Conservation (phyloP, 2,329 filamentous ascomycete genomes). For the Fusarium neocosmosporiellum region DNA sequence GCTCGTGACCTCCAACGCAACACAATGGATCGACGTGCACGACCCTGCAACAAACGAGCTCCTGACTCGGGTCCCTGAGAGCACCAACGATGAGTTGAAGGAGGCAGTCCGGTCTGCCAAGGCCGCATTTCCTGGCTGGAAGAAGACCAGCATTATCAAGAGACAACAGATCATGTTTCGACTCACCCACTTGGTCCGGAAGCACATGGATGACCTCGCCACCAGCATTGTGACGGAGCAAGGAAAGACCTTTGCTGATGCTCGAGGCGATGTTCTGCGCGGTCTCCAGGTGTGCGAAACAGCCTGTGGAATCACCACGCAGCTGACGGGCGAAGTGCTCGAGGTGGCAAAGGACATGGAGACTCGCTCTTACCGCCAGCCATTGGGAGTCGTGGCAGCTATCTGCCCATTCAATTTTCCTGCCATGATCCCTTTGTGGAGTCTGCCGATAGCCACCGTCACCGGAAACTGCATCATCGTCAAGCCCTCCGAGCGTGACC, state of each 20-base stretch:
- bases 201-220: slow-evolving; percentile 81
- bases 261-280: slow-evolving; percentile 78
- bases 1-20: slow-evolving; percentile 71
- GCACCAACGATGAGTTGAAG: slow-evolving; percentile 75
- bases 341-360: slow-evolving; percentile 89
- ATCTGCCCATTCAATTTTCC: slow-evolving; percentile 89
- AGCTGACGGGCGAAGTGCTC: slow-evolving; percentile 79
- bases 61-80: slow-evolving; percentile 80
- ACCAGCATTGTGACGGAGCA: slow-evolving; percentile 83
- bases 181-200: slow-evolving; percentile 76
- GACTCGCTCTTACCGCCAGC: slow-evolving; percentile 80
- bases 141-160: slow-evolving; percentile 71
- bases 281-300: slow-evolving; percentile 82
- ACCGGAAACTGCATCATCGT: slow-evolving; percentile 82
- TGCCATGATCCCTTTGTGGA: slow-evolving; percentile 88
- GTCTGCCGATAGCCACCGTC: slow-evolving; percentile 80
- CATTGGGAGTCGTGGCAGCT: slow-evolving; percentile 78
- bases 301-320: slow-evolving; percentile 77
- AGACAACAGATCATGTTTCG: slow-evolving; percentile 84
- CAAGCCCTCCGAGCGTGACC: slow-evolving; percentile 84
- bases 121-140: slow-evolving; percentile 77
- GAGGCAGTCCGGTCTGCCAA: slow-evolving; percentile 76
- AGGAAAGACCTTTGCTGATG: slow-evolving; percentile 82
- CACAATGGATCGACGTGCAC: slow-evolving; percentile 77
- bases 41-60: slow-evolving; percentile 85